Percentiles rank a stretch among this genome's conserved stretches.
phyloP scores from a whole-genome alignment of 2,329 filamentous ascomycete genomes.

The Trichoderma sp. region DNA sequence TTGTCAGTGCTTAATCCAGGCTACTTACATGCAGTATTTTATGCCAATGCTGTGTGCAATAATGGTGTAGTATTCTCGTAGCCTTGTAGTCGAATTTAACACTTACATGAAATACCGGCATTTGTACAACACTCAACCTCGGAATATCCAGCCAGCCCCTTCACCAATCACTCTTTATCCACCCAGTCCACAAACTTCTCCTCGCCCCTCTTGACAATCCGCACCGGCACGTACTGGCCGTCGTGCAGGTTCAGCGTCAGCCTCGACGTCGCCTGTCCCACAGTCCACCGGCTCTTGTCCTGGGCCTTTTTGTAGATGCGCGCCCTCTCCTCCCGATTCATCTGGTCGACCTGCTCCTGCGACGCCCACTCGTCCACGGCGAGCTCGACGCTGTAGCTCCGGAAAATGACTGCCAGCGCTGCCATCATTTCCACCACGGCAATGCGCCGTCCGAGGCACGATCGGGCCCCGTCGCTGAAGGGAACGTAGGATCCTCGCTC shows the following conservation, averaged over 20 bases:
- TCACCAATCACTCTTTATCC: conserved; percentile 9
- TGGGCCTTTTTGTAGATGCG: conserved; percentile 64
- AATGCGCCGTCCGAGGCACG: conserved; percentile 59
- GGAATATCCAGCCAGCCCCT: too few species aligned
- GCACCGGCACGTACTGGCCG: conserved; percentile 62
- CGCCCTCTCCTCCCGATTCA: conserved; percentile 49
- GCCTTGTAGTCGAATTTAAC: neutral
- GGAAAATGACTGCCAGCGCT: conserved; percentile 56
- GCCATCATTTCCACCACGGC: conserved; percentile 62
- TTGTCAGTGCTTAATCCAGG: neutral
- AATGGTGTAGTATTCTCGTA: neutral
- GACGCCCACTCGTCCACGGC: conserved; percentile 62
- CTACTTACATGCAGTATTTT: neutral
- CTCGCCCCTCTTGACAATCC: conserved; percentile 67
- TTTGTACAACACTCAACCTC: neutral
- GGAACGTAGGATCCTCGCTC: conserved; percentile 58
- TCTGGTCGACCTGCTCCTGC: conserved; percentile 55
- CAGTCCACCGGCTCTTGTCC: conserved; percentile 51
- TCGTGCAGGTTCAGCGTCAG: conserved; percentile 70
- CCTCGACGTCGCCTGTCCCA: conserved; percentile 60
- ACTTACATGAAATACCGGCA: neutral
- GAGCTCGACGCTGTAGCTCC: conserved; percentile 67
- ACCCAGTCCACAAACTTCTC: conserved; percentile 64
- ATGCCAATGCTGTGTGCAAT: neutral
- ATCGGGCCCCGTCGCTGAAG: conserved; percentile 60